Base-by-base conservation (phyloP, 2,329 filamentous ascomycete genomes). In the Thermomyces lanuginosus region DNA sequence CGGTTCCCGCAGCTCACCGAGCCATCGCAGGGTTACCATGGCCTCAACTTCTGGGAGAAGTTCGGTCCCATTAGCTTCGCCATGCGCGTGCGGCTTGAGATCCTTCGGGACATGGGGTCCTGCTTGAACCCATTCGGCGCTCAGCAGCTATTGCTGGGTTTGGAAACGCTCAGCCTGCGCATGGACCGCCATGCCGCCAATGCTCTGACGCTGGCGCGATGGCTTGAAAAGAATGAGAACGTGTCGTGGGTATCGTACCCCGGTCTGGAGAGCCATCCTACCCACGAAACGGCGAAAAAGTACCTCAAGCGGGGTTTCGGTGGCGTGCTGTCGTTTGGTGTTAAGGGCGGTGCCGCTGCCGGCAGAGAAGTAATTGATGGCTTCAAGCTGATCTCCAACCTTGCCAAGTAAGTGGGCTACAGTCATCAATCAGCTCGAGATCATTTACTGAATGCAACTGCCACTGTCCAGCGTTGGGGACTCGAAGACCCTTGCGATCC, bases 221-320 rank as follows among this genome's bases (percentile, higher is more conserved):
- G 80, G 69, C 64, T 92, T 20, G 74, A 86, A 60, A 67, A 65
- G 43, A 82, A 79, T 60, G 60, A 69, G 19, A 70, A 82, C 43
- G 81, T 92, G 26, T 64, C 66, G 41, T 92, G 82, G 82, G 83
- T 92, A 7, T 82, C 76, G 18, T 92, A 92, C 55, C 81, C 78
- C 0, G 83, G 83, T 12, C 66, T 92, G 3, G 65, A 73, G 55
- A 79, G 61, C 61, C 83, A 92, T 51, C 64, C 66, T 10, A 78
- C 70, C 43, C 78, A 92, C 53, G 64, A 67, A 46, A 49, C 72
- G 5, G 83, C 82, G 23, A 81, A 80, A 63, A 80, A 74, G 59
- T 92, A 92, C 51, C 68, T 92, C 27, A 69, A 66, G 44, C 64
- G 73, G 34, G 83, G 83, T 6, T 83, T 75, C 42, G 83, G 83